Base-by-base conservation (phyloP, 352 stramenopile species). In the Pythium aristosporum region DNA sequence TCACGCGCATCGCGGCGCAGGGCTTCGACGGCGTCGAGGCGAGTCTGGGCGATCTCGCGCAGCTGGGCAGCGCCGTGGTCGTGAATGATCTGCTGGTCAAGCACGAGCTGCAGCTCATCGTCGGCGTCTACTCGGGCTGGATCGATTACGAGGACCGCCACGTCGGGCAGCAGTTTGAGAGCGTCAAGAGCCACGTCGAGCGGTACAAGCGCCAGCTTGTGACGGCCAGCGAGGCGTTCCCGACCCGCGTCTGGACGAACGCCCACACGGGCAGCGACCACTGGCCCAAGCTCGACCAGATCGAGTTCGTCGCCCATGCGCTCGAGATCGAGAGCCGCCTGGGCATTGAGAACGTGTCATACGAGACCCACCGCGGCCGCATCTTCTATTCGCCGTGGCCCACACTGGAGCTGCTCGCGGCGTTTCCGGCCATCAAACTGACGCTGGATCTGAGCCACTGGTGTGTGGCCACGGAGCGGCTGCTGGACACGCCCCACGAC, bases 361-460 rank as follows among this genome's bases (percentile, higher is more conserved):
- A 87, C 39, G 82, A 91, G 68, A 89, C 82, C 12, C 82, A 91
- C 57, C 74, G 82, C 25, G 79, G 82, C 9, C 82, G 82, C 42
- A 74, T 88, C 28, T 79, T 91, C 25, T 87, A 85, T 73, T 89
- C 81, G 52, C 82, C 82, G n/a, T 91, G 82, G 82, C 58, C 72
- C 16, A 89, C 82, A 25, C 57, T 87, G 42, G 71, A 80, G 50
- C 61, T 89, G 56, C 63, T 91, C 25, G 76, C 86, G 16, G 69
- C 75, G 64, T 86, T 87, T 50, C 82, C 82, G 18, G 74, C 64
- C 23, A 65, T 91, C 30, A 82, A 85, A 47, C 82, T 89, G 61
- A 91, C 79, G 50, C 49, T 91, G 49, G 82, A 91, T 72, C 77
- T 85, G 41, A 89, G 78, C 46, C 82, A 89, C 61, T 91, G 82